phyloP scores from a whole-genome alignment of 1,284 basidiomycete species.

The Sporisorium graminicola region DNA sequence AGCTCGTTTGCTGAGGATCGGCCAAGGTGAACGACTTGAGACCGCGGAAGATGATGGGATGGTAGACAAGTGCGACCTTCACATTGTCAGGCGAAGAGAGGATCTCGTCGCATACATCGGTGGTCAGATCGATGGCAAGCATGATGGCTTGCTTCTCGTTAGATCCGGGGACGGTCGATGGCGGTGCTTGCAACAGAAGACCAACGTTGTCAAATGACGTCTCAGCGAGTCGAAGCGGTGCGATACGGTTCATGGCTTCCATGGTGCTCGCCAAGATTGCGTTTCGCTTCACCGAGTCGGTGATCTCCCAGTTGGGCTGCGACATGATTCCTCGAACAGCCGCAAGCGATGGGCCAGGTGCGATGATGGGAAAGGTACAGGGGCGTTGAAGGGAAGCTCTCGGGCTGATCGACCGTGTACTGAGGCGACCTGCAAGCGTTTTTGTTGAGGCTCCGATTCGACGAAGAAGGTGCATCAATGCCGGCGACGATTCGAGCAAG shows the following conservation, averaged over 20 bases:
- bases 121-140: conserved; percentile 66
- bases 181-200: conserved; percentile 52
- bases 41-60: conserved; percentile 81
- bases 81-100: conserved; percentile 49
- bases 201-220: conserved; percentile 67
- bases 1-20: conserved; percentile 82
- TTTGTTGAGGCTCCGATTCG: not conserved
- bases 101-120: conserved; percentile 63
- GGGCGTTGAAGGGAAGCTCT: not conserved
- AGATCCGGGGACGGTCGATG: not conserved
- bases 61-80: conserved; percentile 81
- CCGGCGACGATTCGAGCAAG: conserved; percentile 8
- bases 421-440: not conserved
- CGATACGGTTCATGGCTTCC: conserved; percentile 48
- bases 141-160: conserved; percentile 51
- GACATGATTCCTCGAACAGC: conserved; percentile 22
- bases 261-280: conserved; percentile 26
- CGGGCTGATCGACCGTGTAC: not conserved
- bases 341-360: not conserved
- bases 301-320: conserved; percentile 49
- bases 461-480: conserved; percentile 14
- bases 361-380: not conserved
- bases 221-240: conserved; percentile 63
- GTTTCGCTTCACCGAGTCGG: conserved; percentile 42
- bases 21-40: conserved; percentile 82